These are phyloP conservation scores for Melocanna baccifera DNA, from an alignment of 176 grass and related monocot genomes.

Conservation along the genomic window DNA sequence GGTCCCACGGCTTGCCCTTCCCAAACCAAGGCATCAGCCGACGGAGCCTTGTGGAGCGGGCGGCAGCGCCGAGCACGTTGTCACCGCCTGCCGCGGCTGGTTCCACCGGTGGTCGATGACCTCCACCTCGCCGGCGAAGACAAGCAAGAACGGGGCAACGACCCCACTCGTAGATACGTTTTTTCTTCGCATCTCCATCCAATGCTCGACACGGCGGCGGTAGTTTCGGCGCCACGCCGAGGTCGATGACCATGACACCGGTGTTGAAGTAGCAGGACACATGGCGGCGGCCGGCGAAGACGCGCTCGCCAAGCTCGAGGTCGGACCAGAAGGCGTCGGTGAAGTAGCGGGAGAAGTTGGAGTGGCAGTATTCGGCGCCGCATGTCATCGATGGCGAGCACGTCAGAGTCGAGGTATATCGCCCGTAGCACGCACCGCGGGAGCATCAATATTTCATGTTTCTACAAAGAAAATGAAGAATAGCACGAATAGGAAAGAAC, in stretches of 20 bases:
- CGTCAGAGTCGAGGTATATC: constrained; percentile 76
- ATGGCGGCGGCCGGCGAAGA: constrained; percentile 39
- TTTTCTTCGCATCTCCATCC: constrained; percentile 72
- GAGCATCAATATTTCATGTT: too few species aligned
- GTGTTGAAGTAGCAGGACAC: constrained; percentile 72
- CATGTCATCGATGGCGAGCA: constrained; percentile 66
- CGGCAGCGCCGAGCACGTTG: constrained; percentile 78
- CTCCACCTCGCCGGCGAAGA: constrained; percentile 82
- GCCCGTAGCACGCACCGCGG: constrained; percentile 55
- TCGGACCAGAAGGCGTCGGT: constrained; percentile 66
- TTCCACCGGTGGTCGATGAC: constrained; percentile 89
- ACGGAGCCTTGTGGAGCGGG: constrained; percentile 72
- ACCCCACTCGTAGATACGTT: constrained; percentile 85
- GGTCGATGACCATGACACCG: constrained; percentile 70
- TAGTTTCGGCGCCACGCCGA: constrained; percentile 72
- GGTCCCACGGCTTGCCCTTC: constrained; percentile 87
- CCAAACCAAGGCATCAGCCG: constrained; percentile 91
- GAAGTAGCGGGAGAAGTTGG: constrained; percentile 69
- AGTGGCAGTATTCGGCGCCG: constrained; percentile 63
- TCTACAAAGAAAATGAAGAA: too few species aligned
- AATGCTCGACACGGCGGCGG: constrained; percentile 61
- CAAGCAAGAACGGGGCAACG: constrained; percentile 76
- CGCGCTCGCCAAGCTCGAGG: constrained; percentile 34
- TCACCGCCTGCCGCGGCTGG: constrained; percentile 89
- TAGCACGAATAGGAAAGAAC: too few species aligned